Evolutionary conservation across 768 basidiomycete genomes (phyloP), one percentile per base, ranked within the genome.

Genomic region (Mycena kentingensis): DNA sequence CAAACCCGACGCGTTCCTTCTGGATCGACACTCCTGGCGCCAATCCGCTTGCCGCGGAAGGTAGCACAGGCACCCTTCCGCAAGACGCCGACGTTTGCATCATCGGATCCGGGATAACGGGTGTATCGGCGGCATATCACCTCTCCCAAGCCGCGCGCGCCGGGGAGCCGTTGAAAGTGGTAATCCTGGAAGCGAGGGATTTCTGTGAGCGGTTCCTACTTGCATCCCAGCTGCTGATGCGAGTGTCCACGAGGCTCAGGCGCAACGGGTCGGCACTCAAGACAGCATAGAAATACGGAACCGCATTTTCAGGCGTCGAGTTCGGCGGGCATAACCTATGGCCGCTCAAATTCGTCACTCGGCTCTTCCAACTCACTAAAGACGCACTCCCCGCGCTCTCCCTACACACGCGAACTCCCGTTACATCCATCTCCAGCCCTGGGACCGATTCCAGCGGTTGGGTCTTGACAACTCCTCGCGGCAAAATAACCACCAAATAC

Each of bases 171-270:
- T 55, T 80, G 42, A 82, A 71, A 25, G 75, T 85, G 1, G 81
- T 84, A 21, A 74, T 95, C 12, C 67, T 97, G 8, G 94, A 96
- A 63, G 94, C 92, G 4, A 74, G 94, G 59, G 86, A 91, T 64
- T 87, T 93, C 67, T 89, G 93, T 92, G 18, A 70, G 88, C 74
- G 15, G 36, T 37, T 39, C 51, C 5, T 52, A 51, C 21, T 42
- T 42, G 37, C 44, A 18, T 10, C 41, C 50, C 58, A 28, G 53
- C 19, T 12, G 16, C 4, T 31, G 25, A 44, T 28, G 22, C 28
- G 19, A 46, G 26, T 34, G 10, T 2, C 42, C 38, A 16, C 65
- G n/a, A 85, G 87, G 87, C 67, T 82, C 85, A 48, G 88, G 88
- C 28, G 87, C 89, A 27, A 93, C 90, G 48, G 88, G 89, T 85